Conservation (phyloP, 2,329 filamentous ascomycete species). For the Aspergillus novofumigatus region DNA sequence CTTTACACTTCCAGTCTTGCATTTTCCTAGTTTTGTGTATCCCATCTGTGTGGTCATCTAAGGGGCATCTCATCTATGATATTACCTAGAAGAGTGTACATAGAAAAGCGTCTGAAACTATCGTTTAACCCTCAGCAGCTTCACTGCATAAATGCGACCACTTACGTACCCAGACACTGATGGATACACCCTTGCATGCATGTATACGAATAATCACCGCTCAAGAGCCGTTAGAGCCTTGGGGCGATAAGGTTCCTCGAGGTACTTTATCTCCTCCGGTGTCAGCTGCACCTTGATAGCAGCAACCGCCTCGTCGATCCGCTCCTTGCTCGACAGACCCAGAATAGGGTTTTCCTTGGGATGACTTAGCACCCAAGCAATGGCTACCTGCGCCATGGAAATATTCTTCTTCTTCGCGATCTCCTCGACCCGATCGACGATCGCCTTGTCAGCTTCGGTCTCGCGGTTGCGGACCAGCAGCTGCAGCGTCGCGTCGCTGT, state of each 20-base stretch:
- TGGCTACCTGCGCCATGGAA: constrained; percentile 61
- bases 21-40: neutral
- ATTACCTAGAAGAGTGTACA: neutral
- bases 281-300: constrained; percentile 47
- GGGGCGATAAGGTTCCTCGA: constrained; percentile 60
- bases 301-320: constrained; percentile 60
- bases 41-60: neutral
- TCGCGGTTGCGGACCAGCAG: constrained; percentile 39
- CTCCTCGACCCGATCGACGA: constrained; percentile 54
- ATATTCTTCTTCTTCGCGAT: constrained; percentile 54
- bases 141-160: neutral
- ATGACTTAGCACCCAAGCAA: constrained; percentile 58
- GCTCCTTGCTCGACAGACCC: constrained; percentile 54
- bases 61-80: neutral
- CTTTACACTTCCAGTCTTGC: neutral
- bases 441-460: constrained; percentile 48
- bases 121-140: neutral
- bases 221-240: constrained; percentile 36
- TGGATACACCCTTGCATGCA: neutral
- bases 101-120: neutral
- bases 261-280: constrained; percentile 56
- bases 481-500: constrained; percentile 43
- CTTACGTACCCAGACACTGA: neutral
- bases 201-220: constrained; percentile 13
- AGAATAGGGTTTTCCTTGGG: constrained; percentile 57